phyloP scores from a whole-genome alignment of 2,329 filamentous ascomycete genomes.

The Didymella sp. region DNA sequence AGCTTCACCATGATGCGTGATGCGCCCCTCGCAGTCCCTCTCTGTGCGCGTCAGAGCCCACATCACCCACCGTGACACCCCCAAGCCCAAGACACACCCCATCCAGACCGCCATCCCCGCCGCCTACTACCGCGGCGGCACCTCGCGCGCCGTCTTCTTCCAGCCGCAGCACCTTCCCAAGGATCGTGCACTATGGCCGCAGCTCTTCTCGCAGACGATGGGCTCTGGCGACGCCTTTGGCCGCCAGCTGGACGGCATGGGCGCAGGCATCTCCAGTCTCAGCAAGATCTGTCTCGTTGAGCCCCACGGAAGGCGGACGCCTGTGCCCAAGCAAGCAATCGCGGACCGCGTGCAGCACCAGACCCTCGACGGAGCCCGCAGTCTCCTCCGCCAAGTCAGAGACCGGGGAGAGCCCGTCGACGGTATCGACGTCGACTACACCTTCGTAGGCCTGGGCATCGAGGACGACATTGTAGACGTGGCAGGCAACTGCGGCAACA shows the following conservation, averaged over 20 bases:
- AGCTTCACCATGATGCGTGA: slow-evolving; percentile 28
- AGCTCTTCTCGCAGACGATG: slow-evolving; percentile 65
- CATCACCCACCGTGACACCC: slow-evolving; percentile 18
- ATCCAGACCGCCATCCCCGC: slow-evolving; percentile 48
- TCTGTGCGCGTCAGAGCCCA: slow-evolving; percentile 24
- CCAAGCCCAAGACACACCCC: slow-evolving; percentile 10
- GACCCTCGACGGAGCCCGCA: slow-evolving; percentile 13
- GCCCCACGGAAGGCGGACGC: slow-evolving; percentile 22
- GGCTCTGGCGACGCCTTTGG: slow-evolving; percentile 71
- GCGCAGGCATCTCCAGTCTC: slow-evolving; percentile 71
- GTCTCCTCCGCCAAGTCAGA: neutral
- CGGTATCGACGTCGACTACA: slow-evolving; percentile 68
- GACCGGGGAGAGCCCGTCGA: slow-evolving; percentile 14
- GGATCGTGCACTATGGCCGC: slow-evolving; percentile 56
- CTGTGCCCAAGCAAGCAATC: slow-evolving; percentile 19
- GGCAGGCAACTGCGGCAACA: slow-evolving; percentile 78
- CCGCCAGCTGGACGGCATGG: slow-evolving; percentile 75
- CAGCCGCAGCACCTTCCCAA: slow-evolving; percentile 60
- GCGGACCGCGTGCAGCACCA: slow-evolving; percentile 6
- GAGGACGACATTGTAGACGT: slow-evolving; percentile 67
- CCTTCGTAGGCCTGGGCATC: slow-evolving; percentile 73
- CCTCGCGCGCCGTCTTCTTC: slow-evolving; percentile 71
- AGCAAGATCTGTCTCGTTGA: slow-evolving; percentile 75
- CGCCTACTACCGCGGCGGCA: slow-evolving; percentile 71
- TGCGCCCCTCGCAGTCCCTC: slow-evolving; percentile 31